phyloP scores from a whole-genome alignment of 345 rosid species.

The Populus nigra region DNA sequence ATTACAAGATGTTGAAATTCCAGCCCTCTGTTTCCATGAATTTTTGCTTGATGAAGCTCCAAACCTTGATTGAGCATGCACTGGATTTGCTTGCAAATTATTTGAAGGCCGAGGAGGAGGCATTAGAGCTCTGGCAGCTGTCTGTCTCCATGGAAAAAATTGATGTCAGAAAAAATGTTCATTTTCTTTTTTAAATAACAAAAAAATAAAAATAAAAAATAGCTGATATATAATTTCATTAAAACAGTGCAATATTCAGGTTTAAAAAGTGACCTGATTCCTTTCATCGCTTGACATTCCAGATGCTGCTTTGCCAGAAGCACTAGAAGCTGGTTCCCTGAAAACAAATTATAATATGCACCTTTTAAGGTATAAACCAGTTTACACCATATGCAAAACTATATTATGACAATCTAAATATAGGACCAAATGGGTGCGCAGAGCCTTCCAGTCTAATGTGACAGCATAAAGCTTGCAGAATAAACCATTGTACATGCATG shows the following conservation, averaged over 20 bases:
- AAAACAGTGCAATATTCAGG: neutral
- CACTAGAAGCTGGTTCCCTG: constrained; percentile 96
- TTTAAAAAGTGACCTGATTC: constrained; percentile 61
- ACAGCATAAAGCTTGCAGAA: neutral
- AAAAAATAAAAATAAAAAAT: neutral
- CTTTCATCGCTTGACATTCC: constrained; percentile 97
- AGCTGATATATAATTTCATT: neutral
- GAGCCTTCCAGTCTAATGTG: neutral
- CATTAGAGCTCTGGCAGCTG: constrained; percentile 83
- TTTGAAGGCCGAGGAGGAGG: constrained; percentile 85
- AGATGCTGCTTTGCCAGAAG: constrained; percentile 87
- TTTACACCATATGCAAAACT: neutral
- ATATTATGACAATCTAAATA: neutral
- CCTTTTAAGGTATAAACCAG: constrained; percentile 3
- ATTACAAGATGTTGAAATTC: constrained; percentile 44
- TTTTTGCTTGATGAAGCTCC: constrained; percentile 61
- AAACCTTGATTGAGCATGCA: constrained; percentile 51
- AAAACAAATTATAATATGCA: constrained; percentile 13
- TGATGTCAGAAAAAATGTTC: constrained; percentile 12
- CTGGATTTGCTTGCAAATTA: constrained; percentile 31
- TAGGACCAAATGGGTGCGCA: neutral
- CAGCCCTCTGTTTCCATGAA: constrained; percentile 44
- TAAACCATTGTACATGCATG: neutral
- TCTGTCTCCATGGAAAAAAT: constrained; percentile 48
- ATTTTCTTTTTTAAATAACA: neutral